Evolutionary conservation across 257 asterid genomes (phyloP).

Genomic region (Galeopsis tetrahit): DNA sequence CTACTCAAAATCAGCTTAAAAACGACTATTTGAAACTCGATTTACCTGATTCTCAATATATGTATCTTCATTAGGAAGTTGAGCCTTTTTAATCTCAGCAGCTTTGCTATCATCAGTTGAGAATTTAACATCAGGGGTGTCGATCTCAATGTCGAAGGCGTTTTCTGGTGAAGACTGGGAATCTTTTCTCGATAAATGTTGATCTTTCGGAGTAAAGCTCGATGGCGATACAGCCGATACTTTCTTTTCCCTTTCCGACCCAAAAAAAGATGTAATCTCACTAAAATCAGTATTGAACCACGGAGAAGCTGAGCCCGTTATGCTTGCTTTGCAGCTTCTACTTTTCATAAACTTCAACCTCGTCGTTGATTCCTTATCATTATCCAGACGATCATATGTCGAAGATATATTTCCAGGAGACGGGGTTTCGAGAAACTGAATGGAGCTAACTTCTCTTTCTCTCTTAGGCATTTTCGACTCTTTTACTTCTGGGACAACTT

Average conservation of each 20-base stretch:
- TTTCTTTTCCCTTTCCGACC: slow-evolving; percentile 59
- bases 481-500: slow-evolving; percentile 28
- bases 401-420: slow-evolving; percentile 47
- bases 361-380: slow-evolving; percentile 39
- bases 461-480: slow-evolving; percentile 28
- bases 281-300: slow-evolving; percentile 45
- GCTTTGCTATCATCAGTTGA: slow-evolving; percentile 34
- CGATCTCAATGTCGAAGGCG: slow-evolving; percentile 55
- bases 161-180: slow-evolving; percentile 50
- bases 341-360: slow-evolving; percentile 59
- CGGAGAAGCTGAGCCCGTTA: slow-evolving; percentile 50
- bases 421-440: slow-evolving; percentile 40
- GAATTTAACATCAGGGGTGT: slow-evolving; percentile 43
- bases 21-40: not conserved
- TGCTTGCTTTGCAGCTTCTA: slow-evolving; percentile 73
- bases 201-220: slow-evolving; percentile 40
- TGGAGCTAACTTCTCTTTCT: slow-evolving; percentile 52
- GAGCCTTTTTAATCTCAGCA: slow-evolving; percentile 35
- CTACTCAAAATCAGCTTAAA: too few species aligned
- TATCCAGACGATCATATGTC: slow-evolving; percentile 38
- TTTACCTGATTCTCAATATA: slow-evolving; percentile 38
- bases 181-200: slow-evolving; percentile 48
- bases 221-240: slow-evolving; percentile 47
- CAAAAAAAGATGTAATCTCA: slow-evolving; percentile 52
- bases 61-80: slow-evolving; percentile 37